phyloP scores from a whole-genome alignment of 169 alveolate species.

The Babesia divergens region DNA sequence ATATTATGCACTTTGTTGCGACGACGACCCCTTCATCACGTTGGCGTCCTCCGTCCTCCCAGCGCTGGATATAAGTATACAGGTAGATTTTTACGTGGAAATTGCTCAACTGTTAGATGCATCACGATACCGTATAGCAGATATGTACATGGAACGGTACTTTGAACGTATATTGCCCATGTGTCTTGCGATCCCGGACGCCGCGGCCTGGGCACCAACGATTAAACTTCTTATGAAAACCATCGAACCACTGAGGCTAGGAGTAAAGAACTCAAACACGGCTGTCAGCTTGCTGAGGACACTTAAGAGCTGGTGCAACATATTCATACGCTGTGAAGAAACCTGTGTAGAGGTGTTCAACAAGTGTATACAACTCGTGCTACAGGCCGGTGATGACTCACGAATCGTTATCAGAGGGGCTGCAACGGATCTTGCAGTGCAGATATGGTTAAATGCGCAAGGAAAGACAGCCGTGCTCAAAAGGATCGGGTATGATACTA shows the following conservation, averaged over 20 bases:
- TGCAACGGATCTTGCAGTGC: conserved; percentile 54
- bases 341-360: conserved; percentile 40
- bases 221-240: conserved; percentile 10
- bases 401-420: conserved; percentile 51
- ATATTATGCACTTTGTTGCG: conserved; percentile 46
- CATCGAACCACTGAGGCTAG: conserved; percentile 47
- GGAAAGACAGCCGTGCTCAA: conserved; percentile 41
- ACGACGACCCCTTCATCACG: conserved; percentile 50
- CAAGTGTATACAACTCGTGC: conserved; percentile 41
- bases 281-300: conserved; percentile 45
- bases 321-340: conserved; percentile 33
- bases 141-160: conserved; percentile 43
- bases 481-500: conserved; percentile 37
- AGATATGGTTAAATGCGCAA: conserved; percentile 44
- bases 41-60: conserved; percentile 42
- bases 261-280: conserved; percentile 17
- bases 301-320: conserved; percentile 57
- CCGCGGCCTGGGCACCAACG: conserved; percentile 38
- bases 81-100: conserved; percentile 17
- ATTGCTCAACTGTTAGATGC: conserved; percentile 37
- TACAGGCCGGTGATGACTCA: conserved; percentile 60
- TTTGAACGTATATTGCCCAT: conserved; percentile 57
- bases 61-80: background rate
- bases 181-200: conserved; percentile 44
- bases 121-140: conserved; percentile 7